phyloP scores from a whole-genome alignment of 139 green algal genomes.

The Picochlorum sp. region DNA sequence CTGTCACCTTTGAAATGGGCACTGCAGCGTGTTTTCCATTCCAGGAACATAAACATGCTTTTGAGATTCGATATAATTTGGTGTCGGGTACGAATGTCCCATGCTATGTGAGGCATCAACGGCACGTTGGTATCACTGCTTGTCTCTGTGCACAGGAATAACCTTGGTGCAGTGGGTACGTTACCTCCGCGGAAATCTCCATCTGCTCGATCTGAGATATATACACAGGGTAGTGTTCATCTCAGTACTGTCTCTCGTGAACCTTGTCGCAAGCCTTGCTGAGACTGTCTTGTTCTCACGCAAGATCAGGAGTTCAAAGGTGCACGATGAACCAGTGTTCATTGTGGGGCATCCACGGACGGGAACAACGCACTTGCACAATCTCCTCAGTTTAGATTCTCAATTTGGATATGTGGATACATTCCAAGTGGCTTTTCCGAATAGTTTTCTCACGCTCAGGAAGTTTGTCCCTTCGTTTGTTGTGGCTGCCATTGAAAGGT shows the following conservation, averaged over 20 bases:
- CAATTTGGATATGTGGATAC: slow-evolving; percentile 46
- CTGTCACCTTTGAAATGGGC: too few relatives aligned
- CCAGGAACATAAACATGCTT: too few relatives aligned
- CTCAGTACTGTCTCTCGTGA: slow-evolving; percentile 37
- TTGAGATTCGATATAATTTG: too few relatives aligned
- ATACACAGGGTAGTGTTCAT: slow-evolving; percentile 45
- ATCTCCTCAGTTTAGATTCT: slow-evolving; percentile 37
- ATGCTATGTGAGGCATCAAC: too few relatives aligned
- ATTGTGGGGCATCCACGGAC: slow-evolving; percentile 50
- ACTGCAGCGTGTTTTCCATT: too few relatives aligned
- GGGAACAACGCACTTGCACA: slow-evolving; percentile 66
- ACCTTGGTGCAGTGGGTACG: not conserved
- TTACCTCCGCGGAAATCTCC: not conserved
- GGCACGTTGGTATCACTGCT: too few relatives aligned
- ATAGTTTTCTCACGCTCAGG: slow-evolving; percentile 40
- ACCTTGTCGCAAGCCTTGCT: slow-evolving; percentile 37
- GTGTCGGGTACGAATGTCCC: too few relatives aligned
- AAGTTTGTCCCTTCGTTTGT: slow-evolving; percentile 23
- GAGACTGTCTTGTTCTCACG: slow-evolving; percentile 27
- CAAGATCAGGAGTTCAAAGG: slow-evolving; percentile 10
- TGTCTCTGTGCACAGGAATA: not conserved
- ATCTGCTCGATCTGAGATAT: not conserved
- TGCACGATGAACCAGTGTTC: slow-evolving; percentile 47
- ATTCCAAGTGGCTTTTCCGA: slow-evolving; percentile 55
- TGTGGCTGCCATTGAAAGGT: not conserved